Percentiles rank a stretch among this genome's conserved stretches.
Conservation (phyloP, 2,329 filamentous ascomycete species). For the Colletotrichum chrysophilum region DNA sequence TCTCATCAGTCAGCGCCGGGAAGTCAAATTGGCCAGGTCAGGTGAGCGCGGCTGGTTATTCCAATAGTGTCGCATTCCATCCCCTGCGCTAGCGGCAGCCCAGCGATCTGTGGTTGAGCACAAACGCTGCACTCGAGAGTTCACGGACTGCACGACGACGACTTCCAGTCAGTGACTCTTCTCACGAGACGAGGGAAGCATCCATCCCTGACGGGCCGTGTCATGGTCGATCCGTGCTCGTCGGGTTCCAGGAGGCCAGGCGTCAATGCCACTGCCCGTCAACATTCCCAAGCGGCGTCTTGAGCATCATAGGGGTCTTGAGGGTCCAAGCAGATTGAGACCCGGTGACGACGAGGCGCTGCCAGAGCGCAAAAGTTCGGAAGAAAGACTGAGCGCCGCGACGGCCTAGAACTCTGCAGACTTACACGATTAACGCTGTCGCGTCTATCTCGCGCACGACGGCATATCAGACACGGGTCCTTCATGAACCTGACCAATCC, state of each 20-base stretch:
- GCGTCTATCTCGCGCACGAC: not conserved
- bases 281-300: not conserved
- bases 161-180: not conserved
- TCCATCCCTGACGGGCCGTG: constrained; percentile 1
- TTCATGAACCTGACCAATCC: not conserved
- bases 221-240: constrained; percentile 11
- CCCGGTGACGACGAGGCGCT: constrained; percentile 15
- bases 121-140: not conserved
- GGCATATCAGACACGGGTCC: not conserved
- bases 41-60: constrained; percentile 9
- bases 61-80: constrained; percentile 4
- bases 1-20: not conserved
- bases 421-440: not conserved
- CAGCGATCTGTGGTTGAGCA: not conserved
- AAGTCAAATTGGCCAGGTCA: constrained; percentile 5
- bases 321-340: constrained; percentile 4
- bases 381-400: not conserved
- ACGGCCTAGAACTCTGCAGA: constrained; percentile 1
- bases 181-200: not conserved
- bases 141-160: not conserved
- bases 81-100: not conserved
- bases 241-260: not conserved
- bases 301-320: not conserved
- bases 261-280: not conserved
- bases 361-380: not conserved